Evolutionary conservation across 2,329 filamentous ascomycete species (phyloP).

Genomic region (Xylaria sp.): DNA sequence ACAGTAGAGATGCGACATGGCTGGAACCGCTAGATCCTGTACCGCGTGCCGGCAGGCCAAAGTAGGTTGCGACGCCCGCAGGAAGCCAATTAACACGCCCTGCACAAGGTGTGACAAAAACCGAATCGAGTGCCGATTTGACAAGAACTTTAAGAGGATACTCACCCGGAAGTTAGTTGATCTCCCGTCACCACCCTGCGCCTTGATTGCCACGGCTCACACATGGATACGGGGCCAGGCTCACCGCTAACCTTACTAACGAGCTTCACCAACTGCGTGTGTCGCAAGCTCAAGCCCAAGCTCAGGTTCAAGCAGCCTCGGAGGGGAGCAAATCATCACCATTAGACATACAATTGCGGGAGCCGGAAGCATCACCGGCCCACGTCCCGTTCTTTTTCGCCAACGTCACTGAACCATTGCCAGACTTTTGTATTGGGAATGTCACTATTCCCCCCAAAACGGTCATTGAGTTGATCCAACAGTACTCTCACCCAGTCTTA

Average conservation of each 20-base stretch:
- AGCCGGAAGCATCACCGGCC: conserved; percentile 4
- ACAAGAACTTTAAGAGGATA: conserved; percentile 36
- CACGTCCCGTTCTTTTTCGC: conserved; percentile 22
- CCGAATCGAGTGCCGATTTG: conserved; percentile 31
- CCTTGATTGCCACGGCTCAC: conserved; percentile 3
- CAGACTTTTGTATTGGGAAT: conserved; percentile 22
- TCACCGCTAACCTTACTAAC: conserved; percentile 30
- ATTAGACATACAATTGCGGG: conserved; percentile 6
- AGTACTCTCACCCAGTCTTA: conserved; percentile 22
- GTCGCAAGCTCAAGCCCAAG: conserved; percentile 19
- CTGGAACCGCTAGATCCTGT: conserved; percentile 32
- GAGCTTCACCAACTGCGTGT: conserved; percentile 34
- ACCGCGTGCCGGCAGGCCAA: conserved; percentile 34
- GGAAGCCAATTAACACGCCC: conserved; percentile 25
- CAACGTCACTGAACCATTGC: conserved; percentile 18
- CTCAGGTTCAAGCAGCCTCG: background rate
- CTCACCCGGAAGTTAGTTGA: conserved; percentile 33
- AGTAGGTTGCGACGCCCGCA: conserved; percentile 34
- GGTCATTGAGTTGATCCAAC: conserved; percentile 31
- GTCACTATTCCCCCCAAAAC: conserved; percentile 16
- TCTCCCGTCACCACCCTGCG: background rate
- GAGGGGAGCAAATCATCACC: conserved; percentile 5
- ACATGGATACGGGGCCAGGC: conserved; percentile 19
- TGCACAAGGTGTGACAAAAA: conserved; percentile 28
- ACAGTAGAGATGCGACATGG: conserved; percentile 23